These are phyloP conservation scores for Xylariaceae sp. DNA, from an alignment of 2,329 filamentous ascomycete species.

Conservation along the genomic window DNA sequence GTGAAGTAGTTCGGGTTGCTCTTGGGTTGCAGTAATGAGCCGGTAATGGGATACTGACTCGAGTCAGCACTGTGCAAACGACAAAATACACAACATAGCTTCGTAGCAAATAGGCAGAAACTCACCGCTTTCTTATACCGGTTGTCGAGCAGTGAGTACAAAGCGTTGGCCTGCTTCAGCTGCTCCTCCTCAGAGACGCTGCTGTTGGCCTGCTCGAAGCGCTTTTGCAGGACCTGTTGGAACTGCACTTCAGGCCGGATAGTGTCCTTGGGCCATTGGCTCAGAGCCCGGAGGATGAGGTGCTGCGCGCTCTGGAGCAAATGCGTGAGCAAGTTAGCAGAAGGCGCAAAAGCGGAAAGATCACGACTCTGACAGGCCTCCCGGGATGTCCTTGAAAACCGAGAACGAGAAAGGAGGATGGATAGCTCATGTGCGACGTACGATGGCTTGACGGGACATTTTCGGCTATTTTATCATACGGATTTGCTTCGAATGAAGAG, in stretches of 20 bases:
- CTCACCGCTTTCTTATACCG: slow-evolving; percentile 52
- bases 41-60: slow-evolving; percentile 43
- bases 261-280: slow-evolving; percentile 58
- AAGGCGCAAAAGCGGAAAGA: background rate
- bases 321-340: background rate
- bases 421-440: slow-evolving; percentile 16
- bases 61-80: slow-evolving; percentile 1
- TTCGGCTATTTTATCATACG: background rate
- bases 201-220: slow-evolving; percentile 36
- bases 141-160: slow-evolving; percentile 55
- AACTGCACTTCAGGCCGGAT: slow-evolving; percentile 60
- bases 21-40: slow-evolving; percentile 49
- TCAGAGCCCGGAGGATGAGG: slow-evolving; percentile 46
- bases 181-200: slow-evolving; percentile 42
- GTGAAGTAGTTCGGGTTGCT: slow-evolving; percentile 61
- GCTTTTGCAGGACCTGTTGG: slow-evolving; percentile 48
- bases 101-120: background rate
- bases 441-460: slow-evolving; percentile 27
- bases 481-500: background rate
- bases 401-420: slow-evolving; percentile 7
- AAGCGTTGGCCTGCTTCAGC: slow-evolving; percentile 52
- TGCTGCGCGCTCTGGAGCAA: slow-evolving; percentile 38
- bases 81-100: background rate
- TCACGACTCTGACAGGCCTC: background rate
- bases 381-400: background rate